Evolutionary conservation across 2,329 filamentous ascomycete genomes (phyloP).

Genomic region (Rasamsonia emersonii): DNA sequence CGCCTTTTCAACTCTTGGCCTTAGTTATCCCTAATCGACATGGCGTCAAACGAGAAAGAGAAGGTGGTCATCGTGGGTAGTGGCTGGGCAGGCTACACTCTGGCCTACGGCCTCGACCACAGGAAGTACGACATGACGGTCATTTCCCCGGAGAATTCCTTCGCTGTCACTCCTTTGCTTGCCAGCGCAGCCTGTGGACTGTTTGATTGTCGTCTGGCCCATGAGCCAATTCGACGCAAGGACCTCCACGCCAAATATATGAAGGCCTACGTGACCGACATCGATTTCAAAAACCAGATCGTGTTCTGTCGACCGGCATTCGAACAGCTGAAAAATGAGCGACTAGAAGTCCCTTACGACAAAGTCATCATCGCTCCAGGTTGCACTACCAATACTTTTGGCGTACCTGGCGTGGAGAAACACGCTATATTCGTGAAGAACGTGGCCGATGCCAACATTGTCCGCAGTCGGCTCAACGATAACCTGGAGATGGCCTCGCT

Average conservation of each 20-base stretch:
- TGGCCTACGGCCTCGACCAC: not conserved
- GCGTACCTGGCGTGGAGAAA: not conserved
- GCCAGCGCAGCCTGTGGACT: not conserved
- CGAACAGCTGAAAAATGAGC: not conserved
- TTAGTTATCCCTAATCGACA: constrained; percentile 11
- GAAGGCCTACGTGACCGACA: not conserved
- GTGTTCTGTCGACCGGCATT: not conserved
- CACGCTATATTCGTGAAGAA: not conserved
- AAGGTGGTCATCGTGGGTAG: not conserved
- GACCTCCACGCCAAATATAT: not conserved
- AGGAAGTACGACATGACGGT: not conserved
- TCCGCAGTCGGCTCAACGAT: not conserved
- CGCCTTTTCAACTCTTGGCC: constrained; percentile 13
- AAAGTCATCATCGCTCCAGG: not conserved
- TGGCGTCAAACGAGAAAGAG: constrained; percentile 11
- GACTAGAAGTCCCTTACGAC: not conserved
- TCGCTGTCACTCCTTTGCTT: not conserved
- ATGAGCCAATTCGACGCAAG: not conserved
- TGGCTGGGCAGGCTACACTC: not conserved
- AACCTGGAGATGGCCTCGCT: not conserved
- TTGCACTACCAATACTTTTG: not conserved
- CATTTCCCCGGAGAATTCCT: not conserved
- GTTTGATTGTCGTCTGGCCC: not conserved
- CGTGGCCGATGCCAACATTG: not conserved
- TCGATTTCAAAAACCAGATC: not conserved